Evolutionary conservation across 306 rosid species (phyloP).

Genomic region (Gastrolobium villosum): DNA sequence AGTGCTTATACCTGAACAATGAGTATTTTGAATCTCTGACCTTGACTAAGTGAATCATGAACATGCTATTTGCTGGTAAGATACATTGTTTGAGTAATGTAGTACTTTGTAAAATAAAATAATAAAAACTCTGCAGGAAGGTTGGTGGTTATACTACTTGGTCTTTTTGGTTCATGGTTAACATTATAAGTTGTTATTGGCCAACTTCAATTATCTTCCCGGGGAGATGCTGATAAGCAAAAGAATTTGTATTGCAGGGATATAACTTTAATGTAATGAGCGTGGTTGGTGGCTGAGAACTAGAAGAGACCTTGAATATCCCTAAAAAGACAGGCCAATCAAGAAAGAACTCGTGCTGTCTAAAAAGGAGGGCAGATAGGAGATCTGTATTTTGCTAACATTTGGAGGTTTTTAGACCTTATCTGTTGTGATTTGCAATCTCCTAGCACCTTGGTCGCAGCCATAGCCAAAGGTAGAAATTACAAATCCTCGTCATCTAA

Average conservation of each 20-base stretch:
- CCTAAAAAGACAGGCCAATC: not conserved
- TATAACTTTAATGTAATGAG: constrained; percentile 18
- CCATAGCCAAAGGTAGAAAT: constrained; percentile 9
- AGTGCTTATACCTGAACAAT: constrained; percentile 18
- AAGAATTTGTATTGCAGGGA: constrained; percentile 17
- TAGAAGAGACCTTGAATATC: not conserved
- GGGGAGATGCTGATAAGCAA: constrained; percentile 7
- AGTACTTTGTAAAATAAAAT: not conserved
- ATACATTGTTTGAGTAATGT: not conserved
- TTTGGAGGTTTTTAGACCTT: not conserved
- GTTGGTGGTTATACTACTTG: constrained; percentile 13
- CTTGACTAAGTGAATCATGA: not conserved
- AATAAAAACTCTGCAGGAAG: constrained; percentile 11
- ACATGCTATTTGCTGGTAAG: not conserved
- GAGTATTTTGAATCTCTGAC: not conserved
- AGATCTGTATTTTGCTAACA: not conserved
- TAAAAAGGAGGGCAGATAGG: not conserved
- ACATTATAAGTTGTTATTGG: constrained; percentile 24
- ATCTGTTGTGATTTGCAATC: constrained; percentile 9
- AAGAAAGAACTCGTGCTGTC: constrained; percentile 15
- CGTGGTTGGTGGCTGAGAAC: constrained; percentile 13
- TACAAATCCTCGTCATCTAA: constrained; percentile 13
- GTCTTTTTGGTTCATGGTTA: constrained; percentile 23
- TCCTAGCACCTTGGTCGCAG: constrained; percentile 14
- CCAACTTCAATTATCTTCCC: constrained; percentile 14